Evolutionary conservation across 441 rosid genomes (phyloP).

Genomic region (Populus hybrid): DNA sequence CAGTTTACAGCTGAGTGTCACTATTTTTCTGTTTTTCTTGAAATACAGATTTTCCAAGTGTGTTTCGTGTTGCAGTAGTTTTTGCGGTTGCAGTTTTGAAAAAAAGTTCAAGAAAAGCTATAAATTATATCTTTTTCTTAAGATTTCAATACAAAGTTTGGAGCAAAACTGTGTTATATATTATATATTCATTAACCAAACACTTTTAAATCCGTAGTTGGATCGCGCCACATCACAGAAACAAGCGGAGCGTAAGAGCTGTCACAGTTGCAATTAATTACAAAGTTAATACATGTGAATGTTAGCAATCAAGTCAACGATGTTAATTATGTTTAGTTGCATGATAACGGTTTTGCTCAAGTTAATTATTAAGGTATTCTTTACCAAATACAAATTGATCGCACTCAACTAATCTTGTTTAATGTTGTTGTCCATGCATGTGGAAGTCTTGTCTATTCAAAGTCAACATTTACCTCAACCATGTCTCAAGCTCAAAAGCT

Average conservation of each 20-base stretch:
- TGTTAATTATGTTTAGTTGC: neutral
- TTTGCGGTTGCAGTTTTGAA: no score
- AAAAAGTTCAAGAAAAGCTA: no score
- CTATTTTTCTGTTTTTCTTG: neutral
- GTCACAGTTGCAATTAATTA: neutral
- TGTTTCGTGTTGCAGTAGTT: no score
- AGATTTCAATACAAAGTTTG: no score
- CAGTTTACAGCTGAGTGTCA: neutral
- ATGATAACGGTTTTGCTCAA: neutral
- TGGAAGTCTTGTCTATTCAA: neutral
- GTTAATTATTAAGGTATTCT: neutral
- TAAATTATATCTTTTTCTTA: no score
- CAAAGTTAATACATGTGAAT: neutral
- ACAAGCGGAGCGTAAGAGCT: neutral
- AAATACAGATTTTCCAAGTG: neutral
- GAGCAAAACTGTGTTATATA: no score
- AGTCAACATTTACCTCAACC: neutral
- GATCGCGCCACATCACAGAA: no score
- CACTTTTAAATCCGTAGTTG: no score
- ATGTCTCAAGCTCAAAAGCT: neutral
- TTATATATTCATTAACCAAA: no score
- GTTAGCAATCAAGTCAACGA: neutral
- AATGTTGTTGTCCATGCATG: neutral
- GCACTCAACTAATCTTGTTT: neutral
- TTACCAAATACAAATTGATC: neutral